Evolutionary conservation across 495 filamentous ascomycete genomes (phyloP).

Genomic region (Collariella sp.): DNA sequence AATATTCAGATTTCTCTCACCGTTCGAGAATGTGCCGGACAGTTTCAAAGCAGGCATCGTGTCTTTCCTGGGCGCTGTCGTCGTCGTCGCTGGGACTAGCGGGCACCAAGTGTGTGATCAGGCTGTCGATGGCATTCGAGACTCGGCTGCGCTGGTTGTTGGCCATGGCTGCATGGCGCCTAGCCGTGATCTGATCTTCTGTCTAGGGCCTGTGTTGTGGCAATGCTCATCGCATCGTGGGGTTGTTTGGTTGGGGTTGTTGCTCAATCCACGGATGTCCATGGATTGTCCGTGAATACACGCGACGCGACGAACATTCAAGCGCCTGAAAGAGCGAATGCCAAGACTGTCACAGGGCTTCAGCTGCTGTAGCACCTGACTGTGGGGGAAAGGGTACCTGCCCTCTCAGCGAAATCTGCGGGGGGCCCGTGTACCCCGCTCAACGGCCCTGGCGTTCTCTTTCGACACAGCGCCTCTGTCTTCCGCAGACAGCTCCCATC

Average conservation of each 20-base stretch:
- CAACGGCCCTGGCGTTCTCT: neutral
- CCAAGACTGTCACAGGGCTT: slow-evolving; percentile 4
- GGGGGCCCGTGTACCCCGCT: neutral
- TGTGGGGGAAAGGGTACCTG: slow-evolving; percentile 3
- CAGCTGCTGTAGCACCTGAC: neutral
- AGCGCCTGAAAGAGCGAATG: slow-evolving; percentile 2
- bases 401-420: neutral
- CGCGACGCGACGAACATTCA: slow-evolving; percentile 16
- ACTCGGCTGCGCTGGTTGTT: slow-evolving; percentile 38
- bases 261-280: neutral
- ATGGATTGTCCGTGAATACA: slow-evolving; percentile 9
- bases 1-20: slow-evolving; percentile 21
- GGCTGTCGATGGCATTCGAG: slow-evolving; percentile 47
- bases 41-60: slow-evolving; percentile 44
- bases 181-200: neutral
- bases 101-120: slow-evolving; percentile 48
- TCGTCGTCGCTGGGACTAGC: slow-evolving; percentile 42
- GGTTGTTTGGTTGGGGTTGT: neutral
- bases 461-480: too few relatives aligned
- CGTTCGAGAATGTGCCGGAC: slow-evolving; percentile 43
- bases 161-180: slow-evolving; percentile 38
- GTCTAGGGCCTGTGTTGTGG: neutral
- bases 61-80: slow-evolving; percentile 40
- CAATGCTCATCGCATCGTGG: slow-evolving; percentile 2
- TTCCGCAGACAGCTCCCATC: neutral